phyloP scores from a whole-genome alignment of 441 rosid genomes.

The Flueggea neowawraea region DNA sequence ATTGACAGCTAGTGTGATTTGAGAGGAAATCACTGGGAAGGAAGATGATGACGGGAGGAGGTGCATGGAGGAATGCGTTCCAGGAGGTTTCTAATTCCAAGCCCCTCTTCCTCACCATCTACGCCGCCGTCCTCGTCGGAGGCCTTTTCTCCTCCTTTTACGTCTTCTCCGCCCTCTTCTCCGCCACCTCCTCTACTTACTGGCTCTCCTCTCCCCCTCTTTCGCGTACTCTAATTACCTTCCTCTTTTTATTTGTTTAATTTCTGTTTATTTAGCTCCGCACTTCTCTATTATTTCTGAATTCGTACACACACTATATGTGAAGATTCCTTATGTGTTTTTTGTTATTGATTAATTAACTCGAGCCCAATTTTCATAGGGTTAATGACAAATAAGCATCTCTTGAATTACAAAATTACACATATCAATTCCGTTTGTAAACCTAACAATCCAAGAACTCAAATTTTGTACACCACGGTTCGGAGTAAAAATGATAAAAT shows the following conservation, averaged over 20 bases:
- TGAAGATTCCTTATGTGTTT: no score
- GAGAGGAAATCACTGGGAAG: no score
- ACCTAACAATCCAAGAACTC: no score
- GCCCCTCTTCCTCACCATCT: conserved; percentile 86
- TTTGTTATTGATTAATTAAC: no score
- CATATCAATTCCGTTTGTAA: no score
- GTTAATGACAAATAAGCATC: no score
- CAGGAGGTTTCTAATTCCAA: conserved; percentile 64
- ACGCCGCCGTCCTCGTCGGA: conserved; percentile 77
- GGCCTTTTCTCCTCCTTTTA: conserved; percentile 72
- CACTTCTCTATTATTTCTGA: no score
- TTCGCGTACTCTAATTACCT: conserved; percentile 21
- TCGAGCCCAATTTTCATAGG: no score
- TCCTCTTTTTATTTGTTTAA: conserved; percentile 19
- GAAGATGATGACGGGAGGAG: not conserved
- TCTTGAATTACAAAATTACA: no score
- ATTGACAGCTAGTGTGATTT: no score
- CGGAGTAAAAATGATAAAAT: no score
- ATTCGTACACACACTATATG: not conserved
- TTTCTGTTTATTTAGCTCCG: not conserved
- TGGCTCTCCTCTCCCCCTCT: conserved; percentile 58
- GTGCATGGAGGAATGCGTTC: conserved; percentile 66
- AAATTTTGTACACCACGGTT: no score
- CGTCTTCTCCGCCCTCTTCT: conserved; percentile 80
- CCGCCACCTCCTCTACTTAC: conserved; percentile 43